Conservation (phyloP, 345 rosid genomes). For the Eucalyptus curtisii region DNA sequence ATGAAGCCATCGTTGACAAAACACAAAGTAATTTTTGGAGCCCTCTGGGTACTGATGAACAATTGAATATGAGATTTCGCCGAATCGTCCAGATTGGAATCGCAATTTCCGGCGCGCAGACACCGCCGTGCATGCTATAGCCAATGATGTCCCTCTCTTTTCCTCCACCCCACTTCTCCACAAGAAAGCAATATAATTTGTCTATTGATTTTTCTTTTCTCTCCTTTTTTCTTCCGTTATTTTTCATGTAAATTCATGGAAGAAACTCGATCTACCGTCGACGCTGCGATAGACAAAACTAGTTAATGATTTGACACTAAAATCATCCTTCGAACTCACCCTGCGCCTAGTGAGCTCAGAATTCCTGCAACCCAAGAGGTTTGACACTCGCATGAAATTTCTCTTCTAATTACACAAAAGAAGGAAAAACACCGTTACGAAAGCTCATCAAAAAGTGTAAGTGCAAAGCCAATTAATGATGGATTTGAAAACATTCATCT, state of each 20-base stretch:
- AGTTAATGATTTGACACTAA: not conserved
- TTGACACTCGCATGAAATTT: not conserved
- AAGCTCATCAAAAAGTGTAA: not conserved
- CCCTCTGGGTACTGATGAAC: not conserved
- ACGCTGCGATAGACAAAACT: not conserved
- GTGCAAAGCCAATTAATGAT: not conserved
- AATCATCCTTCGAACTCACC: not conserved
- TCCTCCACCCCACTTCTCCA: not conserved
- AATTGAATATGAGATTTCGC: not conserved
- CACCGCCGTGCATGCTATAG: not conserved
- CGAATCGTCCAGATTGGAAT: not conserved
- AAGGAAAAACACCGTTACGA: not conserved
- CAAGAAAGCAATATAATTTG: not conserved
- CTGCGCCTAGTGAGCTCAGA: fast-evolving
- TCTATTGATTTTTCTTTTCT: not conserved
- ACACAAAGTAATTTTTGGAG: not conserved
- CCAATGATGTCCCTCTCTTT: not conserved
- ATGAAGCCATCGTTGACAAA: not conserved
- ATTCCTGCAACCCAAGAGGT: not conserved
- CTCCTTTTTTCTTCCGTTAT: too few relatives aligned
- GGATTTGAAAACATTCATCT: not conserved
- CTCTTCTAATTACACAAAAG: not conserved
- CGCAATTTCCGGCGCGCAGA: not conserved
- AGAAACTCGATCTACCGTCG: not conserved
- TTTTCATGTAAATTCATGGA: not conserved